phyloP scores from a whole-genome alignment of 805 yeast species.

The Spathaspora girioi region DNA sequence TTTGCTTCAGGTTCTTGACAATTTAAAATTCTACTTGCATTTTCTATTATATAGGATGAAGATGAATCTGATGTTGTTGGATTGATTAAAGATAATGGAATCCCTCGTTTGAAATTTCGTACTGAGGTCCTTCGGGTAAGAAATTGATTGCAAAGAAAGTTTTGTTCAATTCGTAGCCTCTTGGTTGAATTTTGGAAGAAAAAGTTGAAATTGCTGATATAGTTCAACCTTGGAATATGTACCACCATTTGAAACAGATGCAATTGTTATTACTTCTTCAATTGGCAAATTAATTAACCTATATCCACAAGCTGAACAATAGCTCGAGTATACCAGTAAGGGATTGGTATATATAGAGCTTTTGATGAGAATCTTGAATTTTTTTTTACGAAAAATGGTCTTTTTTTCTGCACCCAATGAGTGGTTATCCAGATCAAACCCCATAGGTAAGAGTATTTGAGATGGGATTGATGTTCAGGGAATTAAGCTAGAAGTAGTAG shows the following conservation, averaged over 20 bases:
- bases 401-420: not conserved
- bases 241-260: not conserved
- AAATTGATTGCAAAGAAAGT: slow-evolving; percentile 26
- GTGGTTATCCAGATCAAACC: not conserved
- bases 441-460: not conserved
- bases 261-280: not conserved
- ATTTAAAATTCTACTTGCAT: slow-evolving; percentile 43
- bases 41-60: slow-evolving; percentile 17
- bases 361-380: not conserved
- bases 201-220: slow-evolving; percentile 11
- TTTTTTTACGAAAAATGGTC: not conserved
- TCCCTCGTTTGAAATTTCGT: not conserved
- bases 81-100: not conserved
- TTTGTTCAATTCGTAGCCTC: slow-evolving; percentile 25
- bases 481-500: too few species aligned
- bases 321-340: too few species aligned
- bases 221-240: slow-evolving; percentile 18
- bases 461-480: not conserved
- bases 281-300: not conserved
- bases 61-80: not conserved
- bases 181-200: slow-evolving; percentile 35
- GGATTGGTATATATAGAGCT: not conserved
- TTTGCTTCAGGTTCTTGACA: slow-evolving; percentile 39
- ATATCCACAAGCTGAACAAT: not conserved
- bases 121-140: slow-evolving; percentile 2